Evolutionary conservation across 805 yeast genomes (phyloP), one percentile per base, ranked within the genome.

Genomic region (Saturnispora hagleri): DNA sequence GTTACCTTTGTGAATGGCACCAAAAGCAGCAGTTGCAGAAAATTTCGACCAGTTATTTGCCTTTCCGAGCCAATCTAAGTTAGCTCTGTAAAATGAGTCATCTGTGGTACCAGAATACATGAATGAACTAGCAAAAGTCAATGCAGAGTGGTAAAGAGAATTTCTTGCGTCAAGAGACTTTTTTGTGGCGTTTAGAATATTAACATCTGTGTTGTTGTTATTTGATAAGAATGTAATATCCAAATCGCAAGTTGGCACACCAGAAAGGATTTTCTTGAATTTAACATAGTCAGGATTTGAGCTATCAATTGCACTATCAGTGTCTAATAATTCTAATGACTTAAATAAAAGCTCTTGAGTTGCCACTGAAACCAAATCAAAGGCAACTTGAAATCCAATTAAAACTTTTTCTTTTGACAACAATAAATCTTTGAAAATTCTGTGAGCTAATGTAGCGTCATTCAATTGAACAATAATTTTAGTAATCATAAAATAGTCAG

Each of bases 11-110:
- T 93, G 98, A 59, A 93, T 90, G 31, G 91, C 98, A 65, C 99
- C 99, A 55, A 93, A 73, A 13, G 98, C 97, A 8, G 98, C 98
- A 13, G 98, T 91, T 2, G 98, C 97, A 0, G 96, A 82, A 67
- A 93, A 93, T 65, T 91, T 93, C 5, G 97, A 89, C 99, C 99
- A 93, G 69, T 91, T 89, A 46, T 91, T 84, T n/a, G 99, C 97
- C 69, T 89, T 88, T 43, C 95, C 95, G 58, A 93, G 75, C 97
- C 98, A 93, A 62, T 91, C 97, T 62, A 89, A 74, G 64, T 93
- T 93, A 43, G 84, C 79, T 66, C 96, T 79, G 70, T 91, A 86
- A 63, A 93, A 93, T 0, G 89, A 81, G 66, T 93, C 97, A 62
- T 87, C 95, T 8, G 98, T 88, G 13, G 99, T 93, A 53, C 98